A percentile compares a stretch with the other conserved stretches of the same genome.
phyloP scores from a whole-genome alignment of 2,329 filamentous ascomycete genomes.

The Apiospora rasikravindrae region DNA sequence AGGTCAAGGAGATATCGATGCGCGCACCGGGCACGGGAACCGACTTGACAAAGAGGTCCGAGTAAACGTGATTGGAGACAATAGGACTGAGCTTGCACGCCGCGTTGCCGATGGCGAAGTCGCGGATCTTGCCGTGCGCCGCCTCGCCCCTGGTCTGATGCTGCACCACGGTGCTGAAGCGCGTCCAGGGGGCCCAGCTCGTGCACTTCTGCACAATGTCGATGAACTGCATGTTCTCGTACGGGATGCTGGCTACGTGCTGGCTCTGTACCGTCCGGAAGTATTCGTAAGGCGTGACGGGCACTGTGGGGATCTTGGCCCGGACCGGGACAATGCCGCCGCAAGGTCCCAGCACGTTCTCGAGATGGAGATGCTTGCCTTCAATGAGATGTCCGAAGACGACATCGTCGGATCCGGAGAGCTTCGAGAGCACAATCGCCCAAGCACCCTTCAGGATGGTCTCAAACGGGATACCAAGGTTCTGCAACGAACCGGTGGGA shows the following conservation, averaged over 20 bases:
- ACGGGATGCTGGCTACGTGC: slow-evolving; percentile 51
- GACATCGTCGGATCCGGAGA: slow-evolving; percentile 55
- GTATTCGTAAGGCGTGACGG: slow-evolving; percentile 54
- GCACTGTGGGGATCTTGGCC: slow-evolving; percentile 49
- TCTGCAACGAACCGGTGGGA: slow-evolving; percentile 46
- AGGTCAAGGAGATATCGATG: slow-evolving; percentile 51
- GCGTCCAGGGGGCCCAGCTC: slow-evolving; percentile 58
- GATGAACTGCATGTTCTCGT: slow-evolving; percentile 56
- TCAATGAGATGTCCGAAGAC: slow-evolving; percentile 61
- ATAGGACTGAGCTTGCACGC: slow-evolving; percentile 49
- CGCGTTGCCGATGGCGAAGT: slow-evolving; percentile 51
- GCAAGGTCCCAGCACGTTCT: slow-evolving; percentile 52
- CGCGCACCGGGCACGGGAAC: slow-evolving; percentile 42
- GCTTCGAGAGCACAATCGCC: slow-evolving; percentile 58
- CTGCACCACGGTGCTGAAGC: slow-evolving; percentile 60
- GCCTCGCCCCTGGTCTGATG: slow-evolving; percentile 50
- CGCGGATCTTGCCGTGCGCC: slow-evolving; percentile 38
- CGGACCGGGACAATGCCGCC: slow-evolving; percentile 56
- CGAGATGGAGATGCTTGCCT: slow-evolving; percentile 50
- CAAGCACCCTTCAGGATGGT: slow-evolving; percentile 63
- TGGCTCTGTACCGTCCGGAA: slow-evolving; percentile 56
- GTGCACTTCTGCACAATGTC: slow-evolving; percentile 61
- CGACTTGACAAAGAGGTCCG: slow-evolving; percentile 53
- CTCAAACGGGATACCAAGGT: slow-evolving; percentile 54
- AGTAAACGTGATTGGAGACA: slow-evolving; percentile 47